These are phyloP conservation scores for Dendrostoma leiphaemia DNA, from an alignment of 2,329 filamentous ascomycete genomes.

Conservation along the genomic window DNA sequence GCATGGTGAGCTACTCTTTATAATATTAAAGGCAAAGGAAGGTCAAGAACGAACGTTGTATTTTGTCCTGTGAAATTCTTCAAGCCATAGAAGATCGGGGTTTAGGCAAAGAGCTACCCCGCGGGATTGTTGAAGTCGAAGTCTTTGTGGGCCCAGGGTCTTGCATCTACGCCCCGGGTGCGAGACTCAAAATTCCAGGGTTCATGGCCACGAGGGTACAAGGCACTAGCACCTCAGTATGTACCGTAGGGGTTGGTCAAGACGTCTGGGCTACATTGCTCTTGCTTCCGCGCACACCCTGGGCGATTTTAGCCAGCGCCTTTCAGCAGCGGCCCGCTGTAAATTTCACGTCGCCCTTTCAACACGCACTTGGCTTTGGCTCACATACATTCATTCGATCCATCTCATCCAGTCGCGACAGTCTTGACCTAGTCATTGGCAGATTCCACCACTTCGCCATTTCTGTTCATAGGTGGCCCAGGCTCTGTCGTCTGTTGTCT, in stretches of 20 bases:
- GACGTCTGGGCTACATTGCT: too few relatives aligned
- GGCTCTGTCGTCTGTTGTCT: too few relatives aligned
- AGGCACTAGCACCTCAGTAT: too few relatives aligned
- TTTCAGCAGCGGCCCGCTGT: conserved; percentile 2
- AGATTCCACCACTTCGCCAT: background rate
- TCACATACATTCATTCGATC: background rate
- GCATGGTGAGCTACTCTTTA: background rate
- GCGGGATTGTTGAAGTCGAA: background rate
- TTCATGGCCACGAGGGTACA: too few relatives aligned
- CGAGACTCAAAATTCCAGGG: too few relatives aligned
- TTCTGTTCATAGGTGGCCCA: too few relatives aligned
- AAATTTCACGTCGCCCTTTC: conserved; percentile 14
- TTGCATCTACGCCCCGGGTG: background rate
- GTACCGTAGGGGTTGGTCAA: conserved; percentile 1
- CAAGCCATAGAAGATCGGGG: too few relatives aligned
- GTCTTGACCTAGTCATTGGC: background rate
- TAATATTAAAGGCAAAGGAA: background rate
- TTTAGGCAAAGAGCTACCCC: background rate
- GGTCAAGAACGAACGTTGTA: too few relatives aligned
- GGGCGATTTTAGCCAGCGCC: background rate
- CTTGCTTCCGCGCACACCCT: background rate
- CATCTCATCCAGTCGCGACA: background rate
- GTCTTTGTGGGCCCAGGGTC: background rate
- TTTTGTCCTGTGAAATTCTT: too few relatives aligned
- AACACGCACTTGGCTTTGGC: too few relatives aligned